A percentile compares a stretch with the other conserved stretches of the same genome.
Evolutionary conservation across 2,329 filamentous ascomycete genomes (phyloP).

Genomic region (Capronia americana): DNA sequence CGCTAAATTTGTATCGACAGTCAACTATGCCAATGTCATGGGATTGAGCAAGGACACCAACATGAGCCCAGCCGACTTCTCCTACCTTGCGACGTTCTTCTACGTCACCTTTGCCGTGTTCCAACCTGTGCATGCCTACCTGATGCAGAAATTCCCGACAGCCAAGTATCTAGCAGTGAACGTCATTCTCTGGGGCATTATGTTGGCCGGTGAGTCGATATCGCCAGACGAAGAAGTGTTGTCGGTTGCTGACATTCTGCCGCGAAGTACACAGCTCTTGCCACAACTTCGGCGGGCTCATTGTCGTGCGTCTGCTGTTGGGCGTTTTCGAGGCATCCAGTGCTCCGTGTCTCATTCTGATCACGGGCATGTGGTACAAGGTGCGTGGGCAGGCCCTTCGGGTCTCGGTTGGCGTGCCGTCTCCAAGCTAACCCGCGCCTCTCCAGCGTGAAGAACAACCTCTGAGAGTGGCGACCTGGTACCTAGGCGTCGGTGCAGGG

Average conservation of each 20-base stretch:
- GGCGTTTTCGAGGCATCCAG: constrained; percentile 68
- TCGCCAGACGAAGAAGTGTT: background rate
- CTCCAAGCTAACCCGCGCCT: background rate
- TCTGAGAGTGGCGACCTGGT: constrained; percentile 67
- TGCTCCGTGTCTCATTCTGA: constrained; percentile 65
- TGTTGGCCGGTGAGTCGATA: constrained; percentile 48
- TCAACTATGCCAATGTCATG: constrained; percentile 71
- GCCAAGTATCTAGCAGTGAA: constrained; percentile 67
- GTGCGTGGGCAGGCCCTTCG: background rate
- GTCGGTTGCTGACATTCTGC: background rate
- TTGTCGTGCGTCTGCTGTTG: constrained; percentile 64
- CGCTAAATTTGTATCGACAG: background rate
- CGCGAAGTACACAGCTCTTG: constrained; percentile 47
- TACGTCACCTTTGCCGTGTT: constrained; percentile 67
- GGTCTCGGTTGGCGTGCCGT: background rate
- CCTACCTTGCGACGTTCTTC: constrained; percentile 66
- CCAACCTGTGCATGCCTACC: constrained; percentile 61
- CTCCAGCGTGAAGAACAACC: constrained; percentile 57
- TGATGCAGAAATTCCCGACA: constrained; percentile 66
- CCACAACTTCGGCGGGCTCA: constrained; percentile 59
- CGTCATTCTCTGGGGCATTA: constrained; percentile 59
- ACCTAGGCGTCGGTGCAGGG: constrained; percentile 64
- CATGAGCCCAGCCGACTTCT: constrained; percentile 66
- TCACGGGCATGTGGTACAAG: constrained; percentile 65
- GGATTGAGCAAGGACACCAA: constrained; percentile 62